Conservation (phyloP, 1,284 basidiomycete species). For the Apiotrichum siamense region DNA sequence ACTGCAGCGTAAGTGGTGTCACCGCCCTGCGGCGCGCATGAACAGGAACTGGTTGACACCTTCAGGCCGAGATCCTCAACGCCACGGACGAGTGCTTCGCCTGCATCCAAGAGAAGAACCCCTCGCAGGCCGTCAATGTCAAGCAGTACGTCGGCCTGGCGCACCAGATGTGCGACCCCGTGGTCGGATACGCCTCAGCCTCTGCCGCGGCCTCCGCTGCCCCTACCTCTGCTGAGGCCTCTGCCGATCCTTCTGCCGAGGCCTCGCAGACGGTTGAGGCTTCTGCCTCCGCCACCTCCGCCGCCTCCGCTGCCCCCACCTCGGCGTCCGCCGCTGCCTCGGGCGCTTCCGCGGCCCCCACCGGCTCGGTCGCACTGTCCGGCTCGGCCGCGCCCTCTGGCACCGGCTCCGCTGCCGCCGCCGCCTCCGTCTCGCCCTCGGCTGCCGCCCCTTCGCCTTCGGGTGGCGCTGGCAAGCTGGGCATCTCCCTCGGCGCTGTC, state of each 20-base stretch:
- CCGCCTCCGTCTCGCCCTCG: neutral
- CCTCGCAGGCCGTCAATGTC: constrained; percentile 2
- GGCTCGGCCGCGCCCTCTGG: neutral
- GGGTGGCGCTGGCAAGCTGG: constrained; percentile 1
- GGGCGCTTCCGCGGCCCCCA: neutral
- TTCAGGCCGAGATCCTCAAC: constrained; percentile 9
- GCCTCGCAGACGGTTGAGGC: too few relatives aligned
- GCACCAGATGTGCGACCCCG: constrained; percentile 14
- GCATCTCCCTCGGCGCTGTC: constrained; percentile 7
- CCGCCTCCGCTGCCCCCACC: neutral
- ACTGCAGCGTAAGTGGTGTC: constrained; percentile 5
- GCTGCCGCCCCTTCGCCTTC: constrained; percentile 1
- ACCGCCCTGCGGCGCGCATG: too few relatives aligned
- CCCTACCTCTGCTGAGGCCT: neutral
- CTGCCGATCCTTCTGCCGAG: too few relatives aligned
- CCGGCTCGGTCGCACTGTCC: neutral
- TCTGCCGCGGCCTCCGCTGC: neutral
- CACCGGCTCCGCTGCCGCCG: neutral
- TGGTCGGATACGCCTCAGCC: too few relatives aligned
- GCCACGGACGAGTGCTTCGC: constrained; percentile 6
- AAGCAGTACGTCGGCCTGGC: constrained; percentile 8
- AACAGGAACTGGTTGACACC: neutral
- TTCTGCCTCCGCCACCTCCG: neutral
- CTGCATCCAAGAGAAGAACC: constrained; percentile 14
- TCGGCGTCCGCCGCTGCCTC: neutral